phyloP scores from a whole-genome alignment of 495 filamentous ascomycete genomes.

The Penicillium malachiteum region DNA sequence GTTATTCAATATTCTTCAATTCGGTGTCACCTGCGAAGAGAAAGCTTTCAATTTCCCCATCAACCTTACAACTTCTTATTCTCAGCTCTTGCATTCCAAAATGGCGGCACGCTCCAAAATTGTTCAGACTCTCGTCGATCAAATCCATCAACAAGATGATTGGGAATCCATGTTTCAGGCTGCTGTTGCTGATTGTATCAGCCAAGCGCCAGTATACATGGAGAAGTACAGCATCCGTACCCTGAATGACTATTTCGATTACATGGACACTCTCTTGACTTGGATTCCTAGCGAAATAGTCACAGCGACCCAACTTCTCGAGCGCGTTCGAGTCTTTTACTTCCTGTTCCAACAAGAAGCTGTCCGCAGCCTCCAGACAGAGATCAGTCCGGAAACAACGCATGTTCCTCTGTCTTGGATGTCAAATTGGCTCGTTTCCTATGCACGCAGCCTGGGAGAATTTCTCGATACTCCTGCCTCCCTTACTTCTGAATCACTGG shows the following conservation, averaged over 20 bases:
- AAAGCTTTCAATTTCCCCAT: no score
- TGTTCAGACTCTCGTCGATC: no score
- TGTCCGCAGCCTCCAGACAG: background rate
- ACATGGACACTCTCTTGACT: background rate
- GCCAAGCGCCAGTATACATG: background rate
- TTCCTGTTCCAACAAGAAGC: background rate
- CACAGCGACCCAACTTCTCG: background rate
- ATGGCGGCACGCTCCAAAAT: no score
- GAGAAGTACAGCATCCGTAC: background rate
- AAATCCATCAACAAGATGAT: no score
- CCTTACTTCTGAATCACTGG: background rate
- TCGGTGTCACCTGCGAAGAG: no score
- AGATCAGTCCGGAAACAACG: background rate
- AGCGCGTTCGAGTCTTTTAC: background rate
- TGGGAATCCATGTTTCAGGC: no score
- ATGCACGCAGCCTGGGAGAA: slow-evolving; percentile 23
- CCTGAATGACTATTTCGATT: background rate
- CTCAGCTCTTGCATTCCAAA: no score
- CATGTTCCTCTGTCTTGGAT: slow-evolving; percentile 7
- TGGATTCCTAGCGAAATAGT: background rate
- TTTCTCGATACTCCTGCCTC: slow-evolving; percentile 30
- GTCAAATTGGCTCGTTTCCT: slow-evolving; percentile 33
- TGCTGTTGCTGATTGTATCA: no score
- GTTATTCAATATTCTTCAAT: no score
- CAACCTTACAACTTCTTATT: no score